Evolutionary conservation across 2,329 filamentous ascomycete species (phyloP).

Genomic region (Nemania sp.): DNA sequence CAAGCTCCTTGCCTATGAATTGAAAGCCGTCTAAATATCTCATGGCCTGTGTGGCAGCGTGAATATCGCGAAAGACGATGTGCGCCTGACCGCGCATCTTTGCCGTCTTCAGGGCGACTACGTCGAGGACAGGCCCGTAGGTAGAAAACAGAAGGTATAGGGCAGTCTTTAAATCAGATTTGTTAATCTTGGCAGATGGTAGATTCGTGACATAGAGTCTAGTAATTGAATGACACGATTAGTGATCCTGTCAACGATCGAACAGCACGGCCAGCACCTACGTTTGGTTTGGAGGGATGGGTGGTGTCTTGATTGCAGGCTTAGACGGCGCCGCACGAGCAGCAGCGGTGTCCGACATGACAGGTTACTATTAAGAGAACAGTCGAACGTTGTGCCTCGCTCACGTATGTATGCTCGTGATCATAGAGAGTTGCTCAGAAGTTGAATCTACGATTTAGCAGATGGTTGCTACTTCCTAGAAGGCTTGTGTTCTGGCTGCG

Average conservation of each 20-base stretch:
- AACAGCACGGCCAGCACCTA: slow-evolving; percentile 47
- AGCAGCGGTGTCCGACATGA: slow-evolving; percentile 42
- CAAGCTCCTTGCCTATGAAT: slow-evolving; percentile 84
- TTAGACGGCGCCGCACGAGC: slow-evolving; percentile 36
- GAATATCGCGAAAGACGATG: slow-evolving; percentile 84
- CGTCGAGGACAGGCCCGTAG: slow-evolving; percentile 88
- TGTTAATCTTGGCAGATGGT: slow-evolving; percentile 83
- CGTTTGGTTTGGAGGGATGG: slow-evolving; percentile 74
- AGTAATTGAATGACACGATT: slow-evolving; percentile 9
- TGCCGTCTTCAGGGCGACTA: slow-evolving; percentile 83
- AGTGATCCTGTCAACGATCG: slow-evolving; percentile 9
- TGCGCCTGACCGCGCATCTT: slow-evolving; percentile 98
- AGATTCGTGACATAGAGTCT: slow-evolving; percentile 91
- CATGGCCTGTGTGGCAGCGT: slow-evolving; percentile 94
- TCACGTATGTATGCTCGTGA: not conserved
- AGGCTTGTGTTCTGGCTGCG: too few relatives aligned
- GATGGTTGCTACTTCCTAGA: too few relatives aligned
- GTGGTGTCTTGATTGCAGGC: slow-evolving; percentile 52
- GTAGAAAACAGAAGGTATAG: slow-evolving; percentile 94
- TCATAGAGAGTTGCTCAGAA: too few relatives aligned
- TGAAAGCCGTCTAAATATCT: slow-evolving; percentile 81
- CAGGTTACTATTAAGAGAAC: slow-evolving; percentile 3
- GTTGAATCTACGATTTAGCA: too few relatives aligned
- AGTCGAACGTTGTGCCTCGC: not conserved
- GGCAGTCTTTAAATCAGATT: slow-evolving; percentile 80